A percentile compares a stretch with the other conserved stretches of the same genome.
Conservation (phyloP, 768 basidiomycete genomes). For the Mycena polygramma region DNA sequence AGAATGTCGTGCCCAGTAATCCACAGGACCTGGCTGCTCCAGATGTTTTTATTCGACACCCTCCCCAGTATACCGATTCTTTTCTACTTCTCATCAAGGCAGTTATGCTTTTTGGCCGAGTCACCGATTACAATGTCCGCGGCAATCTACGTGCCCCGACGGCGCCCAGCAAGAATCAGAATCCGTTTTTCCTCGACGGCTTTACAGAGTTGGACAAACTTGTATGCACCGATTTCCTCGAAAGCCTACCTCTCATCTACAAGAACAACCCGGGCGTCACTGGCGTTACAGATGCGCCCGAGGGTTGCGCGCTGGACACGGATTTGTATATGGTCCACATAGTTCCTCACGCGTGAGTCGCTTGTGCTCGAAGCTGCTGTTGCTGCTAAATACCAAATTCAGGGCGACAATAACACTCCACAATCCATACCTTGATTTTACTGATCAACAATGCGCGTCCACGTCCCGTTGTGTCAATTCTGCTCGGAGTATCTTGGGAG, state of each 20-base stretch:
- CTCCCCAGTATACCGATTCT: constrained; percentile 84
- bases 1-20: constrained; percentile 77
- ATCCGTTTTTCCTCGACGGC: constrained; percentile 75
- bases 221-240: constrained; percentile 75
- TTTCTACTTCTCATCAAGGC: constrained; percentile 86
- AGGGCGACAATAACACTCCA: constrained; percentile 92
- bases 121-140: constrained; percentile 88
- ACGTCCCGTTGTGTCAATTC: constrained; percentile 82
- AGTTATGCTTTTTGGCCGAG: constrained; percentile 86
- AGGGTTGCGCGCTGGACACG: constrained; percentile 76
- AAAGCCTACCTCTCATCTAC: constrained; percentile 76
- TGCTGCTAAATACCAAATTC: constrained; percentile 34
- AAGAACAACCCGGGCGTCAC: constrained; percentile 74
- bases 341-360: constrained; percentile 85
- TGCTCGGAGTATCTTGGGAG: constrained; percentile 78
- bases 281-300: constrained; percentile 61
- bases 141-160: constrained; percentile 76
- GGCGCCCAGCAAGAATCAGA: constrained; percentile 77
- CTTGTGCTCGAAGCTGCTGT: constrained; percentile 16
- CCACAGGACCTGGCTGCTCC: constrained; percentile 78
- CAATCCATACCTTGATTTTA: constrained; percentile 85
- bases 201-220: constrained; percentile 81
- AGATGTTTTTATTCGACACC: constrained; percentile 78
- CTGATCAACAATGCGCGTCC: constrained; percentile 73
- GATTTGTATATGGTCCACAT: constrained; percentile 91